A percentile compares a stretch with the other conserved stretches of the same genome.
These are phyloP conservation scores for Zygosaccharomyces gambellarensis DNA, from an alignment of 805 yeast genomes.

Conservation along the genomic window DNA sequence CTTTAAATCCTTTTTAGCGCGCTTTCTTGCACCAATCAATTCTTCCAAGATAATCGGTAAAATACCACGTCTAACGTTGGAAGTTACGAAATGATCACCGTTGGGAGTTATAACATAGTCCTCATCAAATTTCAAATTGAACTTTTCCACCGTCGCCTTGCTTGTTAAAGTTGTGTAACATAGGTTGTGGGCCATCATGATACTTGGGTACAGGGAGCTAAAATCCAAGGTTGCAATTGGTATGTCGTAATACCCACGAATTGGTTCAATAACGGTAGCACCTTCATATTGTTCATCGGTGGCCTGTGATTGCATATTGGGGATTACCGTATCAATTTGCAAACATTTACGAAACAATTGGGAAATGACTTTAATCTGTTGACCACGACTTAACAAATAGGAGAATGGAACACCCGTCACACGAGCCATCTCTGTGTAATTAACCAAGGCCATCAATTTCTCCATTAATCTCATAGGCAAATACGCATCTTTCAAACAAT, in stretches of 20 bases:
- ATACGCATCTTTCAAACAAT: slow-evolving; percentile 94
- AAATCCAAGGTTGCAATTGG: slow-evolving; percentile 98
- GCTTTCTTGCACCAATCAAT: slow-evolving; percentile 82
- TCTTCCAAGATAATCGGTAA: slow-evolving; percentile 90
- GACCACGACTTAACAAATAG: slow-evolving; percentile 84
- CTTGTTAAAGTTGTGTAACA: slow-evolving; percentile 89
- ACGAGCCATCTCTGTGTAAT: slow-evolving; percentile 98
- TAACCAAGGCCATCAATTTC: slow-evolving; percentile 92
- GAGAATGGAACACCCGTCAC: slow-evolving; percentile 98
- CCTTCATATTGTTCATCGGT: slow-evolving; percentile 95
- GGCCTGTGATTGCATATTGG: slow-evolving; percentile 77
- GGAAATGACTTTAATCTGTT: slow-evolving; percentile 94
- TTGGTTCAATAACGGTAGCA: slow-evolving; percentile 97
- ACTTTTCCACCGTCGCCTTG: slow-evolving; percentile 59
- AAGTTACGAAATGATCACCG: slow-evolving; percentile 83
- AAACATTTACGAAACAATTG: slow-evolving; percentile 92
- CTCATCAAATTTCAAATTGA: slow-evolving; percentile 57
- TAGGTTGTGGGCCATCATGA: slow-evolving; percentile 98
- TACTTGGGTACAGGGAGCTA: slow-evolving; percentile 94
- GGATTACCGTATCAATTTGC: slow-evolving; percentile 80
- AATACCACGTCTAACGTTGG: slow-evolving; percentile 68
- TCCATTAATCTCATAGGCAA: slow-evolving; percentile 83
- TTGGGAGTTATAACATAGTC: slow-evolving; percentile 89
- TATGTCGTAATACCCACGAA: slow-evolving; percentile 89
- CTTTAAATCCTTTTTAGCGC: slow-evolving; percentile 85